phyloP scores from a whole-genome alignment of 768 basidiomycete genomes.

The Austroboletus festivus region DNA sequence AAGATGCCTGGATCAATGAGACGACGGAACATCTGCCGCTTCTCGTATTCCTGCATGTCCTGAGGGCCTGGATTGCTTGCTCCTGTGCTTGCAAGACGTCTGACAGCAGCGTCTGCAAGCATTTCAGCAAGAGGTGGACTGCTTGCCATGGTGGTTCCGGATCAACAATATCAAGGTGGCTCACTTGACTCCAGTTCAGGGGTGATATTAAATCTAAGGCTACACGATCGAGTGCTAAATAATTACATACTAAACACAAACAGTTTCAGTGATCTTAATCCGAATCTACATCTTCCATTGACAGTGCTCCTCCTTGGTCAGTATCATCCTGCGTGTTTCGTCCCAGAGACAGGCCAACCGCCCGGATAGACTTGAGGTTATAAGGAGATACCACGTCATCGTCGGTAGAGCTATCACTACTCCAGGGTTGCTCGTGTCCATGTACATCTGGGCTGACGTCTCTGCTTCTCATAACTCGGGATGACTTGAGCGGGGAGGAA shows the following conservation, averaged over 20 bases:
- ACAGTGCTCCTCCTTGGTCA: slow-evolving; percentile 20
- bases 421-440: slow-evolving; percentile 44
- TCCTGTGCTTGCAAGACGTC: slow-evolving; percentile 13
- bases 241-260: neutral
- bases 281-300: slow-evolving; percentile 21
- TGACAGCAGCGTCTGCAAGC: slow-evolving; percentile 30
- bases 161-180: no score
- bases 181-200: slow-evolving; percentile 20
- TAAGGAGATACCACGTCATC: slow-evolving; percentile 31
- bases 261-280: slow-evolving; percentile 6
- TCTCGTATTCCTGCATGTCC: slow-evolving; percentile 52
- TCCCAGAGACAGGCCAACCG: slow-evolving; percentile 7
- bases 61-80: slow-evolving; percentile 5
- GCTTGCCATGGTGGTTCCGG: slow-evolving; percentile 12
- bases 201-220: slow-evolving; percentile 11
- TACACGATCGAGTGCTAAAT: slow-evolving; percentile 2
- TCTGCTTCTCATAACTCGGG: slow-evolving; percentile 19
- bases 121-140: slow-evolving; percentile 15
- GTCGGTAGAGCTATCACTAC: slow-evolving; percentile 60
- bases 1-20: slow-evolving; percentile 77
- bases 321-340: slow-evolving; percentile 12
- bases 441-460: slow-evolving; percentile 29
- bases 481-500: slow-evolving; percentile 22
- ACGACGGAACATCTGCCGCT: slow-evolving; percentile 68
- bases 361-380: slow-evolving; percentile 9